Percentiles rank a stretch among this genome's conserved stretches.
These are phyloP conservation scores for Fusarium hostae DNA, from an alignment of 2,329 filamentous ascomycete species.

Conservation along the genomic window DNA sequence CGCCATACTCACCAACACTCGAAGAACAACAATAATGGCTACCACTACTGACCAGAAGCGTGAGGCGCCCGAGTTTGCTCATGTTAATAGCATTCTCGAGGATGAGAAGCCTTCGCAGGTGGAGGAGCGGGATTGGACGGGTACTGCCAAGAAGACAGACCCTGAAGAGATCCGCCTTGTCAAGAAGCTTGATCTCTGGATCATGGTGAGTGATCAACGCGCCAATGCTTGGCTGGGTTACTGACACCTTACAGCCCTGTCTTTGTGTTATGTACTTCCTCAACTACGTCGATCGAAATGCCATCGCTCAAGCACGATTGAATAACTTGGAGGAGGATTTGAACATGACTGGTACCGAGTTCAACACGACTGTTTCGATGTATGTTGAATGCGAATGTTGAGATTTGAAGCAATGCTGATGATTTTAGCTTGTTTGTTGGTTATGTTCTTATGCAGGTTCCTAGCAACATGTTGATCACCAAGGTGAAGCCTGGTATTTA, in stretches of 20 bases:
- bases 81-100: conserved; percentile 40
- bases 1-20: not conserved
- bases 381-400: not conserved
- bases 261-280: conserved; percentile 58
- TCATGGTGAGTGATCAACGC: conserved; percentile 50
- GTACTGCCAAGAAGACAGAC: conserved; percentile 52
- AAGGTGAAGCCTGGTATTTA: conserved; percentile 55
- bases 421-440: conserved; percentile 52
- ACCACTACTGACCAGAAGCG: conserved; percentile 12
- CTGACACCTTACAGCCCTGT: conserved; percentile 36
- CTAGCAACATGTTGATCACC: conserved; percentile 57
- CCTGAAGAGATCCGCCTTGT: conserved; percentile 54
- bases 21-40: conserved; percentile 9
- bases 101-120: conserved; percentile 38
- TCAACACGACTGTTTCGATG: conserved; percentile 59
- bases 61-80: conserved; percentile 31
- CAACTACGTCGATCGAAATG: conserved; percentile 58
- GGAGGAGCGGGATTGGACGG: conserved; percentile 51
- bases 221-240: not conserved
- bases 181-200: conserved; percentile 54
- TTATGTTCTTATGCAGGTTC: conserved; percentile 56
- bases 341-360: conserved; percentile 65
- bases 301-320: conserved; percentile 58
- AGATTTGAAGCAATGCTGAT: not conserved
- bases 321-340: conserved; percentile 62